phyloP scores from a whole-genome alignment of 129 eudicot genomes.

The sunflower (Helianthus annuus) region DNA sequence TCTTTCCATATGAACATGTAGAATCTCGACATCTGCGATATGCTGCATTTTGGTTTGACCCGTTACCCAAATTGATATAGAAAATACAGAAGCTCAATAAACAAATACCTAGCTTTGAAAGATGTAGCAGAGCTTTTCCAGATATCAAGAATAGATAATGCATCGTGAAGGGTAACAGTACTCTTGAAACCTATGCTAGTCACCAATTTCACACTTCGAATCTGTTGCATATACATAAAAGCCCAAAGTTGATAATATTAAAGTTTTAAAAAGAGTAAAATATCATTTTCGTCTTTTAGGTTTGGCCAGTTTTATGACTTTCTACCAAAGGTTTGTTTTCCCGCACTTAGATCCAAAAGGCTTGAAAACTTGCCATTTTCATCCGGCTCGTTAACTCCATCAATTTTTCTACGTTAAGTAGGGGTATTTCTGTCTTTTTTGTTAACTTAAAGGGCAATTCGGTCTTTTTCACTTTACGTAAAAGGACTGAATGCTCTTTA shows the following conservation, averaged over 20 bases:
- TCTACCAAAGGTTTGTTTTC: no score
- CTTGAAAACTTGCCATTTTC: no score
- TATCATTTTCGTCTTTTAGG: no score
- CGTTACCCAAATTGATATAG: not conserved
- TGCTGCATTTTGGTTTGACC: constrained; percentile 36
- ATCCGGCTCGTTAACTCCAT: no score
- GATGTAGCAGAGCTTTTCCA: constrained; percentile 65
- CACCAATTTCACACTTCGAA: constrained; percentile 59
- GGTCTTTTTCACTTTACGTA: no score
- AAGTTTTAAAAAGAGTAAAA: not conserved
- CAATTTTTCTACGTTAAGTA: no score
- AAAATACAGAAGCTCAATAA: not conserved
- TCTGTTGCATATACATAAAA: constrained; percentile 45
- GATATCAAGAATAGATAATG: constrained; percentile 48
- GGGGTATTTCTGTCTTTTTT: no score
- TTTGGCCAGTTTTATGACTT: no score
- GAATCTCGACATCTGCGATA: constrained; percentile 77
- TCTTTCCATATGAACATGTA: constrained; percentile 68
- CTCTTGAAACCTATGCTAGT: constrained; percentile 66
- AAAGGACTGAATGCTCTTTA: no score
- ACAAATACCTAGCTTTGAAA: constrained; percentile 65
- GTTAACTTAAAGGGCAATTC: no score
- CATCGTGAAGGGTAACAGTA: constrained; percentile 63
- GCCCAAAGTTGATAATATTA: not conserved
- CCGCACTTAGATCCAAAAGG: no score